Conservation (phyloP, 139 green algal species). For the Chlamydomonas sphaeroides region DNA sequence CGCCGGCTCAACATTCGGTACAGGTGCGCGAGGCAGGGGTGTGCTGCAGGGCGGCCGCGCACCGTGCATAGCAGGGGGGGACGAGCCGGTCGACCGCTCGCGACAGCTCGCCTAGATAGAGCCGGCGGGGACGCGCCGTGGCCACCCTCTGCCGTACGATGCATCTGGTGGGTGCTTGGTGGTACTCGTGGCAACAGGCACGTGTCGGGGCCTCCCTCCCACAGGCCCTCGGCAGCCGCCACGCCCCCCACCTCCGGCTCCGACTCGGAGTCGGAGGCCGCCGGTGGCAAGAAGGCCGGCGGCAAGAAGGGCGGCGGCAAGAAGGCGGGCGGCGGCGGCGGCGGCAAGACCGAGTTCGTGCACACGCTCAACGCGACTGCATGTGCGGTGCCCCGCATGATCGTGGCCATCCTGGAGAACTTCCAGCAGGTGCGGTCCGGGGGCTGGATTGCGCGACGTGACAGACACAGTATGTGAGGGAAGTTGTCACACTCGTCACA, state of each 20-base stretch:
- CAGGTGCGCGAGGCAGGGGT: slow-evolving; percentile 22
- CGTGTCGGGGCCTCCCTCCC: too few species aligned
- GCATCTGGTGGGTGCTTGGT: too few species aligned
- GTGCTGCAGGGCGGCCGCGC: too few species aligned
- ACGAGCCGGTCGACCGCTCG: background rate
- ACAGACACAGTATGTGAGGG: too few species aligned
- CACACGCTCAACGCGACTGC: slow-evolving; percentile 99
- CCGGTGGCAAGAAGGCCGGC: background rate
- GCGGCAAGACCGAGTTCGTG: slow-evolving; percentile 82
- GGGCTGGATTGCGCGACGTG: too few species aligned
- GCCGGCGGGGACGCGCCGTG: too few species aligned
- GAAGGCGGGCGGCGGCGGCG: slow-evolving; percentile 52
- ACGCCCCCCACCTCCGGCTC: background rate
- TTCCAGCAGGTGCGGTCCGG: slow-evolving; percentile 75
- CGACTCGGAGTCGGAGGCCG: background rate
- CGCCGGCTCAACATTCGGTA: slow-evolving; percentile 89
- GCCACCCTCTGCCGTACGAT: too few species aligned
- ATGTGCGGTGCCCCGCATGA: slow-evolving; percentile 95
- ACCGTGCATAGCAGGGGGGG: background rate
- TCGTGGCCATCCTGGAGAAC: slow-evolving; percentile 98
- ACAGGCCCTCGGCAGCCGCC: background rate
- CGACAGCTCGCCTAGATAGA: too few species aligned
- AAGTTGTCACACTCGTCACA: too few species aligned
- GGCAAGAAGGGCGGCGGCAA: slow-evolving; percentile 38
- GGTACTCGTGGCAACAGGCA: too few species aligned